Evolutionary conservation across 805 yeast genomes (phyloP).

Genomic region (Torulaspora quercuum): DNA sequence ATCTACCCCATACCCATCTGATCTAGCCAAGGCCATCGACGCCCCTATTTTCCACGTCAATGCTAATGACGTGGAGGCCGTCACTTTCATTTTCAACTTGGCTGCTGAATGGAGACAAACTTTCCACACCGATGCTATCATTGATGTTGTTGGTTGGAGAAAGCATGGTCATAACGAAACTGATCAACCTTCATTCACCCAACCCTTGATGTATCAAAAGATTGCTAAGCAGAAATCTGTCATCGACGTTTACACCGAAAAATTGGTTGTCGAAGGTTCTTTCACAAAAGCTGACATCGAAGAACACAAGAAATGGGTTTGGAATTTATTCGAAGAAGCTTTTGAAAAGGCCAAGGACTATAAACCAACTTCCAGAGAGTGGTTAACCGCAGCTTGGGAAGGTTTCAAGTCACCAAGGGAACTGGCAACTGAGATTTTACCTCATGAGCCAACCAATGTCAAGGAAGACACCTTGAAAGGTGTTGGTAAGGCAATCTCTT

Average conservation of each 20-base stretch:
- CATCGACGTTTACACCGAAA: constrained; percentile 75
- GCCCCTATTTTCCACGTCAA: constrained; percentile 99
- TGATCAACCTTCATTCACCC: constrained; percentile 98
- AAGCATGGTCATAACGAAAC: constrained; percentile 99
- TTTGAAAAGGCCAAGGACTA: constrained; percentile 86
- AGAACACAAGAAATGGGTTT: constrained; percentile 97
- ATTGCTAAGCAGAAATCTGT: constrained; percentile 88
- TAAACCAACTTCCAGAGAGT: constrained; percentile 87
- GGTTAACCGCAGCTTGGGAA: constrained; percentile 99
- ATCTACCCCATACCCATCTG: constrained; percentile 97
- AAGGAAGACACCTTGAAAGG: constrained; percentile 64
- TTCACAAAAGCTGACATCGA: constrained; percentile 86
- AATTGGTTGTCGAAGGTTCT: constrained; percentile 80
- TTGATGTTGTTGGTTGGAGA: constrained; percentile 97
- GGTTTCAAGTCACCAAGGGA: constrained; percentile 97
- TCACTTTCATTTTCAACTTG: constrained; percentile 83
- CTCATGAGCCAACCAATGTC: constrained; percentile 94
- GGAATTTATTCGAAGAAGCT: constrained; percentile 89
- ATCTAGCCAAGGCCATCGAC: constrained; percentile 91
- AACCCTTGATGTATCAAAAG: constrained; percentile 93
- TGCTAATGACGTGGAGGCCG: constrained; percentile 95
- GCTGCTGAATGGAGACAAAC: constrained; percentile 99
- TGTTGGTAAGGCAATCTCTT: constrained; percentile 73
- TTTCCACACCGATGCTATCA: constrained; percentile 93
- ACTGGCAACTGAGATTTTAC: constrained; percentile 90